Percentiles rank a stretch among this genome's conserved stretches.
Evolutionary conservation across 441 rosid species (phyloP).

Genomic region (Brassica balearica): DNA sequence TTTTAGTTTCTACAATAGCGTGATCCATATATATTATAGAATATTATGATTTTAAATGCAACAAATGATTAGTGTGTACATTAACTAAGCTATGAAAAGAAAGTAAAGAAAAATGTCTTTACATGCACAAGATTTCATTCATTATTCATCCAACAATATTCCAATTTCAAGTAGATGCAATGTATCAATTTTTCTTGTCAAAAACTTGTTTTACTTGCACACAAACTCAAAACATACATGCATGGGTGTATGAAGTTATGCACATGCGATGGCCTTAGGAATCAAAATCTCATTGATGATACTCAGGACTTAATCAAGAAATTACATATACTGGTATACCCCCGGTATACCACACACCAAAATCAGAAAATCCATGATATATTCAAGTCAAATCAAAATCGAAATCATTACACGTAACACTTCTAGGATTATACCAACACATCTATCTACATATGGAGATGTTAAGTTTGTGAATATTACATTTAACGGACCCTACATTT

Average conservation of each 20-base stretch:
- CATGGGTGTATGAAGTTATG: conserved; percentile 22
- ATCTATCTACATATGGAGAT: conserved; percentile 24
- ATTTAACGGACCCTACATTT: conserved; percentile 34
- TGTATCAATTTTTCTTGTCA: background rate
- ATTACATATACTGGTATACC: conserved; percentile 1
- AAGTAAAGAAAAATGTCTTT: background rate
- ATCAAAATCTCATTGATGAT: conserved; percentile 38
- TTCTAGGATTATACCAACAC: conserved; percentile 24
- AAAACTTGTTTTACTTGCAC: background rate
- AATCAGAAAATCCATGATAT: conserved; percentile 34
- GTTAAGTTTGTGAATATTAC: conserved; percentile 31
- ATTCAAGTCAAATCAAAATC: conserved; percentile 36
- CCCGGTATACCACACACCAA: conserved; percentile 7
- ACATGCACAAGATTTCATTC: conserved; percentile 19
- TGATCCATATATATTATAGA: background rate
- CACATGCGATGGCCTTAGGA: conserved; percentile 37
- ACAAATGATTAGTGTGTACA: background rate
- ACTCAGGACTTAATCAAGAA: conserved; percentile 9
- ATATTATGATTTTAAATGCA: background rate
- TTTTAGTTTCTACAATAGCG: background rate
- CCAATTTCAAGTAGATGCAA: background rate
- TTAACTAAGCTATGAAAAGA: background rate
- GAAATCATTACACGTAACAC: conserved; percentile 27
- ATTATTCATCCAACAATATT: conserved; percentile 11
- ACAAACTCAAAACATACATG: conserved; percentile 21